A percentile compares a stretch with the other conserved stretches of the same genome.
These are phyloP conservation scores for Arthrobotrys iridis DNA, from an alignment of 2,329 filamentous ascomycete genomes.

Conservation along the genomic window DNA sequence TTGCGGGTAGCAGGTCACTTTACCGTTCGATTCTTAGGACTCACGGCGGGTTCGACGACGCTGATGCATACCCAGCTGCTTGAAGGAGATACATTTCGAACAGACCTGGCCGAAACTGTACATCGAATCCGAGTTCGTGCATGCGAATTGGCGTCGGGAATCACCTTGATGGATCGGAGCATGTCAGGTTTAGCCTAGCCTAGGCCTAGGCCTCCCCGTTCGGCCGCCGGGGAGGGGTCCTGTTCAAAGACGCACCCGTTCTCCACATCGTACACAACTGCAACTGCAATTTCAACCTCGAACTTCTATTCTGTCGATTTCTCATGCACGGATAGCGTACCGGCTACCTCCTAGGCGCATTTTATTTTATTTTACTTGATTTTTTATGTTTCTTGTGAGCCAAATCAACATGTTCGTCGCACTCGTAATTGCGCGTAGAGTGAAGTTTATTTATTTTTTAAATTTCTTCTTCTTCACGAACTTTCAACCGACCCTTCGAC, in stretches of 20 bases:
- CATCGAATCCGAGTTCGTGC: conserved; percentile 43
- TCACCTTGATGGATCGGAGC: conserved; percentile 22
- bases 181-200: too few species aligned
- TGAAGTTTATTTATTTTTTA: too few species aligned
- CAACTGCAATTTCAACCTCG: too few species aligned
- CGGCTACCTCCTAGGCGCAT: not conserved
- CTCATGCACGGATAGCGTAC: not conserved
- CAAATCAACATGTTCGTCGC: not conserved
- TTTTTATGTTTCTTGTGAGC: not conserved
- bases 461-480: too few species aligned
- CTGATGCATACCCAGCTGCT: conserved; percentile 44
- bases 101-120: conserved; percentile 36
- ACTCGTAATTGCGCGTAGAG: too few species aligned
- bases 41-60: conserved; percentile 8
- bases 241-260: too few species aligned
- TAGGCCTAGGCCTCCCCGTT: conserved; percentile 10
- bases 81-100: conserved; percentile 27
- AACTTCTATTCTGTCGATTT: not conserved
- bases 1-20: too few species aligned
- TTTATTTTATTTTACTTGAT: not conserved
- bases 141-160: conserved; percentile 31
- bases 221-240: too few species aligned
- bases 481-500: too few species aligned
- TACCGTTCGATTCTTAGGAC: not conserved
- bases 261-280: too few species aligned